Evolutionary conservation across 805 yeast genomes (phyloP).

Genomic region (Kuraishia cidri): DNA sequence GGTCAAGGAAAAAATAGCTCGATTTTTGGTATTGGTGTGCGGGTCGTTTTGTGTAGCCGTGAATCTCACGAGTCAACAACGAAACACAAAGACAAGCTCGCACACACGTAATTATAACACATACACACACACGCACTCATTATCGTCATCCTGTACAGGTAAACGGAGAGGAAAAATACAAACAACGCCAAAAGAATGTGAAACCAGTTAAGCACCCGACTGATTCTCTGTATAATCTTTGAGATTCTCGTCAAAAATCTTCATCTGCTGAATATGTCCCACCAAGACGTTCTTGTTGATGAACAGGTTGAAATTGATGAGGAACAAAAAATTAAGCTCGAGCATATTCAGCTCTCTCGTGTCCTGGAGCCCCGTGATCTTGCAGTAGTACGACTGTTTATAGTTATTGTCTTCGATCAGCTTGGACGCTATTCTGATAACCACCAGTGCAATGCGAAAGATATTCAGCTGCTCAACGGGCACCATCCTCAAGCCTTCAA

Average conservation of each 20-base stretch:
- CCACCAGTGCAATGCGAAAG: conserved; percentile 28
- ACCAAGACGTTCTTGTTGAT: conserved; percentile 24
- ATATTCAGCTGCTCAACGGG: conserved; percentile 26
- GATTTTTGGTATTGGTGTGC: too few relatives aligned
- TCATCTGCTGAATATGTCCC: conserved; percentile 21
- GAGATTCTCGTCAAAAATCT: conserved; percentile 11
- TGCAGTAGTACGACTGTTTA: conserved; percentile 30
- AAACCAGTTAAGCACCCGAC: too few relatives aligned
- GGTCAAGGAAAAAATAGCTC: too few relatives aligned
- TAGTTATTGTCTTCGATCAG: conserved; percentile 34
- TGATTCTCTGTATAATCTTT: too few relatives aligned
- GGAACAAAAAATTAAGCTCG: conserved; percentile 29
- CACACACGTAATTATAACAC: too few relatives aligned
- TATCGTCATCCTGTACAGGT: not conserved
- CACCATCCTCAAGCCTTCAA: conserved; percentile 10
- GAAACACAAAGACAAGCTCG: too few relatives aligned
- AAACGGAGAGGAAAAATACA: not conserved
- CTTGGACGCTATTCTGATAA: conserved; percentile 28
- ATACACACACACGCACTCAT: too few relatives aligned
- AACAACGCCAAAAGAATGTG: too few relatives aligned
- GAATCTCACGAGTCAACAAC: too few relatives aligned
- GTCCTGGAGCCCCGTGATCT: conserved; percentile 32
- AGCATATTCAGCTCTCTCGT: conserved; percentile 26
- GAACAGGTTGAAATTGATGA: conserved; percentile 29
- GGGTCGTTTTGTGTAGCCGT: too few relatives aligned